Evolutionary conservation across 495 filamentous ascomycete genomes (phyloP), one percentile per base, ranked within the genome.

Genomic region (Aspergillus indologenus): DNA sequence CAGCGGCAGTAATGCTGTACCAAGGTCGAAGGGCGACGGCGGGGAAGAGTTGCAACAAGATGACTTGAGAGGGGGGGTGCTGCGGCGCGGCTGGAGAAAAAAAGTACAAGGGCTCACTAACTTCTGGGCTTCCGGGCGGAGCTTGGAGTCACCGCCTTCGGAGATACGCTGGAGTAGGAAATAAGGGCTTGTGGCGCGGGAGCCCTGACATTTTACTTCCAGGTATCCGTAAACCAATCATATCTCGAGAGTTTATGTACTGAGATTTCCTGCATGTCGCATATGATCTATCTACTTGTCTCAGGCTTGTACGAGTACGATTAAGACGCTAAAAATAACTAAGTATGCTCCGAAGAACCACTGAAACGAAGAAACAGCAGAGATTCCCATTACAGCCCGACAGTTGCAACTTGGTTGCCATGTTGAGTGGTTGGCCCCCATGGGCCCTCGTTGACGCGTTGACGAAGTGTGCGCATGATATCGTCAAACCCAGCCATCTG

Each of bases 361-460:
- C 9, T 29, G 4, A n/a, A n/a, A n/a, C n/a, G 7, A 26, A 20
- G 21, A 20, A 23, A 48, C n/a, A 23, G n/a, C 45, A n/a, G n/a
- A n/a, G 26, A 3, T 9, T 40, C 34, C 5, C 12, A 40, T 76
- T 59, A 80, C 43, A 74, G 43, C 3, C 70, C 71, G 42, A 75
- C 60, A 18, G 79, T 67, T 46, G 73, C 73, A 6, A 82, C 64
- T 26, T 72, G 67, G 5, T 65, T 62, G 20, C 64, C 64, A 43
- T 66, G 57, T 17, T 71, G 61, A 31, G 68, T 68, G 0, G 61
- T 67, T 12, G 75, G 73, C 2, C 79, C 78, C 65, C 69, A 62
- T 6, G 78, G 75, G 3, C 79, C 79, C 43, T 79, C 72, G 20
- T 68, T 72, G 40, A 80, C 73, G 15, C 79, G 70, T 59, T 76